A percentile compares a stretch with the other conserved stretches of the same genome.
These are phyloP conservation scores for Candida boleticola DNA, from an alignment of 805 yeast genomes.

Conservation along the genomic window DNA sequence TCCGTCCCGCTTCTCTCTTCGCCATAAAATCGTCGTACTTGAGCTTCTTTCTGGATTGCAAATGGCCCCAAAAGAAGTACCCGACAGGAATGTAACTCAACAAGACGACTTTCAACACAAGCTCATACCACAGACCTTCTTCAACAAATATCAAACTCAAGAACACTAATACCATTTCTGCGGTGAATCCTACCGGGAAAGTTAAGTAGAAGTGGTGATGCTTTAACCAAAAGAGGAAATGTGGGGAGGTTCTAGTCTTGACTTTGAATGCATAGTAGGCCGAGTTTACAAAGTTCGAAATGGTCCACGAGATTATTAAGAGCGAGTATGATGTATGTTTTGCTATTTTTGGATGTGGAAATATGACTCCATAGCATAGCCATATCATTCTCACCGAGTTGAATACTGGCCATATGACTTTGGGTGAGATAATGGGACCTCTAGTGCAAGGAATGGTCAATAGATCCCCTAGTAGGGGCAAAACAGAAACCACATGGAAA, in stretches of 20 bases:
- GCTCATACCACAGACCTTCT: constrained; percentile 23
- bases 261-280: constrained; percentile 34
- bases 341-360: constrained; percentile 40
- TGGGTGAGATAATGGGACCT: neutral
- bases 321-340: constrained; percentile 41
- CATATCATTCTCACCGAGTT: constrained; percentile 33
- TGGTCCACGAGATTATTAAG: constrained; percentile 37
- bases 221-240: constrained; percentile 34
- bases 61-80: constrained; percentile 33
- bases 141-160: constrained; percentile 33
- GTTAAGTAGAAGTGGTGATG: constrained; percentile 33
- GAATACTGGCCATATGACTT: constrained; percentile 21
- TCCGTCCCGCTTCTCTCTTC: constrained; percentile 15
- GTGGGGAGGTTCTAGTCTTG: constrained; percentile 35
- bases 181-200: constrained; percentile 28
- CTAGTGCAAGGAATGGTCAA: constrained; percentile 10
- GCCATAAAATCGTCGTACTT: constrained; percentile 21
- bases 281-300: constrained; percentile 29
- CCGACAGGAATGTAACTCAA: constrained; percentile 35
- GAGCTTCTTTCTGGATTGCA: constrained; percentile 17
- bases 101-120: constrained; percentile 23
- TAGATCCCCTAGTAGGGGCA: constrained; percentile 24
- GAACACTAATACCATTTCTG: constrained; percentile 36
- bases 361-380: constrained; percentile 42
- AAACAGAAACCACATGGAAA: constrained; percentile 41